Evolutionary conservation across 1,284 basidiomycete genomes (phyloP), one percentile per base, ranked within the genome.

Genomic region (Malassezia psittaci): DNA sequence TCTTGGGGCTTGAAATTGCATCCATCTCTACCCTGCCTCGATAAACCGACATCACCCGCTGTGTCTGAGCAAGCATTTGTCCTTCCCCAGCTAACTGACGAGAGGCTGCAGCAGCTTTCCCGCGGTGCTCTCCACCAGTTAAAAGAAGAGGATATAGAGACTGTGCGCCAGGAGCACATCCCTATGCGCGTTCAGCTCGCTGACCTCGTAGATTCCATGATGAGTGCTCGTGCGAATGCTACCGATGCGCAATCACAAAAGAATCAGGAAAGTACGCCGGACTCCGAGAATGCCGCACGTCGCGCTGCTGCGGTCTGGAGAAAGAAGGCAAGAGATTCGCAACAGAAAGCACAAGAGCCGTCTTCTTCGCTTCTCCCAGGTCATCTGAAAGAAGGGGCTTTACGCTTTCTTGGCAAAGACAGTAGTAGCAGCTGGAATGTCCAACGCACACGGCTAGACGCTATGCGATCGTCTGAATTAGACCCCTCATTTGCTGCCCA

Each of bases 1-100:
- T 81, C 80, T 32, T 86, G 83, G 83, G 79, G 77, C 59, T 80
- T 81, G 55, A 74, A 74, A 24, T 77, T 86, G 57, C 68, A 79
- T 13, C 85, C 85, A 5, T 77, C 81, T 3, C 72, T 85, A 5
- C 85, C 85, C 21, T 79, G 77, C 62, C 71, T 81, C 39, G 54
- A 60, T 21, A 63, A 59, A 3, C 78, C 79, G 0, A 67, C 76
- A 0, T 62, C 67, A 13, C 64, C 62, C 10, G 41, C 57, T 3
- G 66, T 66, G 1, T 54, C 60, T 1, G 54, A 59, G 4, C 41
- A 56, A 1, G 64, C 65, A 10, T 72, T 72, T 38, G 36, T 32
- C 8, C 21, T 39, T 5, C 46, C 43, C 12, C 12, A 33, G 5
- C 21, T 42, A 8, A 45, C 60, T 33, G 48, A 41, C 12, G 42